phyloP scores from a whole-genome alignment of 73 alveolate species.

The Paramecium pentaurelia region DNA sequence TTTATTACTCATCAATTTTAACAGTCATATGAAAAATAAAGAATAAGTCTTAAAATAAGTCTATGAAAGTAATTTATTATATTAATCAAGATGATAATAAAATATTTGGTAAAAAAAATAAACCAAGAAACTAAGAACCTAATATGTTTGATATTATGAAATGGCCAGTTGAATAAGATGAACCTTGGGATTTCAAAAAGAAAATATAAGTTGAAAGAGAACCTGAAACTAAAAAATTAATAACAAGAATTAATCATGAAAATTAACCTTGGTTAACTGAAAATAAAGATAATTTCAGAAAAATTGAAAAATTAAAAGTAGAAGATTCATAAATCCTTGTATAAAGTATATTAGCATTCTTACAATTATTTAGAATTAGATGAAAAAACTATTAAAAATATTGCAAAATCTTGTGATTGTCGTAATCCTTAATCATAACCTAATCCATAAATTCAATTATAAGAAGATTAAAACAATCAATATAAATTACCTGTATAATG shows the following conservation, averaged over 20 bases:
- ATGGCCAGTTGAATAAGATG: constrained; percentile 21
- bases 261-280: constrained; percentile 16
- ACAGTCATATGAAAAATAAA: constrained; percentile 34
- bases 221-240: constrained; percentile 20
- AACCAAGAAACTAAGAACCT: constrained; percentile 39
- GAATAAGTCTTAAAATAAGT: constrained; percentile 41
- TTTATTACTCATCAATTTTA: neutral
- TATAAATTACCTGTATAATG: constrained; percentile 1
- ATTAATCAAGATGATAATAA: neutral
- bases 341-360: neutral
- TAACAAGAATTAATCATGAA: constrained; percentile 18
- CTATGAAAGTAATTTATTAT: constrained; percentile 13
- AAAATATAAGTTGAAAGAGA: constrained; percentile 38
- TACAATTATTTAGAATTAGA: neutral
- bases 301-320: constrained; percentile 30
- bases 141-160: neutral
- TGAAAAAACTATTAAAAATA: constrained; percentile 28
- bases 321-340: neutral
- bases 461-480: neutral
- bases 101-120: constrained; percentile 22
- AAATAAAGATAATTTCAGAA: constrained; percentile 45
- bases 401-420: constrained; percentile 12
- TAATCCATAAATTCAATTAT: neutral
- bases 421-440: neutral
- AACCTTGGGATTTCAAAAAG: constrained; percentile 50